A percentile compares a stretch with the other conserved stretches of the same genome.
Evolutionary conservation across 768 basidiomycete species (phyloP).

Genomic region (Lyophyllum decastes): DNA sequence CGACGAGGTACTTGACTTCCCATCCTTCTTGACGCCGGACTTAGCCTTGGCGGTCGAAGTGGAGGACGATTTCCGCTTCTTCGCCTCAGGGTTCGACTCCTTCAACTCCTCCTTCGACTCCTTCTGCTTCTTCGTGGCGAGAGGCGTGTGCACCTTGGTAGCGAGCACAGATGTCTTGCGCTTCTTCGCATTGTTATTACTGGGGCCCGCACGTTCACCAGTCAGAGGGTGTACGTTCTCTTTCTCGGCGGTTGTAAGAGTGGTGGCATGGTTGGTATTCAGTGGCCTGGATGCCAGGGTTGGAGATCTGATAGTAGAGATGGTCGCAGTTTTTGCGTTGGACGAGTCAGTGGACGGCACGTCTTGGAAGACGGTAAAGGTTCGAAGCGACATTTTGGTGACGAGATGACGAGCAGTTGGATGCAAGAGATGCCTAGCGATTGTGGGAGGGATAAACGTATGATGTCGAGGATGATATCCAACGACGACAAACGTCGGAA

Average conservation of each 20-base stretch:
- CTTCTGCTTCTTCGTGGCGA: constrained; percentile 45
- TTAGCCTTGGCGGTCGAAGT: constrained; percentile 32
- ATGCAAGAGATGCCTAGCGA: constrained; percentile 3
- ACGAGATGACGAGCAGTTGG: constrained; percentile 5
- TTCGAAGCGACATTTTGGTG: constrained; percentile 51
- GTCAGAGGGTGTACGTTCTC: constrained; percentile 80
- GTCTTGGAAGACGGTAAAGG: constrained; percentile 70
- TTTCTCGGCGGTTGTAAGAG: constrained; percentile 57
- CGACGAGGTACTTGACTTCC: constrained; percentile 27
- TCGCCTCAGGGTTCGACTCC: constrained; percentile 45
- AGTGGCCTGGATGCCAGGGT: constrained; percentile 19
- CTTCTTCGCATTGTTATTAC: constrained; percentile 49
- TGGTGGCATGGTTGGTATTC: constrained; percentile 25
- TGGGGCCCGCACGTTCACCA: constrained; percentile 55
- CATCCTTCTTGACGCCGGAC: constrained; percentile 37
- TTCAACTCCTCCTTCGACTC: constrained; percentile 42
- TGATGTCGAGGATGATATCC: not conserved
- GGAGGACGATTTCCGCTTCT: constrained; percentile 61
- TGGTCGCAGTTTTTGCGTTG: constrained; percentile 29
- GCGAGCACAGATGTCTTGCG: constrained; percentile 63
- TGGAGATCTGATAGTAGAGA: constrained; percentile 30
- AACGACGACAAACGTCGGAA: constrained; percentile 5
- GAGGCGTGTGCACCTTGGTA: constrained; percentile 46
- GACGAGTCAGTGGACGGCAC: constrained; percentile 36
- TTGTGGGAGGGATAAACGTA: not conserved